These are phyloP conservation scores for Tagetes erecta DNA, from an alignment of 129 eudicot genomes.

Conservation along the genomic window DNA sequence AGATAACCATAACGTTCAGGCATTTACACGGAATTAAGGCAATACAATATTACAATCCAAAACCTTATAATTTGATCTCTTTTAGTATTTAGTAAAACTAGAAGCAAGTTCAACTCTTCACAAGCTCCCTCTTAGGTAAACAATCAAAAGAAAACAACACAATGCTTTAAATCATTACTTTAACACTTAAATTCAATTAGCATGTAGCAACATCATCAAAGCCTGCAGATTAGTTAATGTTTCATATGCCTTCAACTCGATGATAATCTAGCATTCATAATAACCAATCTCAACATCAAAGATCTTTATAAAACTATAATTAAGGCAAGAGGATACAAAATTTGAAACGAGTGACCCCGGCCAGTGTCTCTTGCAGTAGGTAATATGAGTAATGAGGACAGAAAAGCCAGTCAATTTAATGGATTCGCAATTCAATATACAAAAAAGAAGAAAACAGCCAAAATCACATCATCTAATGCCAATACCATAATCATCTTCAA, in stretches of 20 bases:
- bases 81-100: background rate
- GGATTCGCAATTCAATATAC: background rate
- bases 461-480: background rate
- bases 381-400: background rate
- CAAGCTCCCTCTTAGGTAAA: background rate
- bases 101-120: background rate
- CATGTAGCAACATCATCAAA: background rate
- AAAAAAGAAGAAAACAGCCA: constrained; percentile 18
- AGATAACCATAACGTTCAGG: too few relatives aligned
- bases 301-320: too few relatives aligned
- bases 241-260: background rate
- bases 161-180: background rate
- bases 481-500: constrained; percentile 11
- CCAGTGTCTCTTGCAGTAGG: background rate
- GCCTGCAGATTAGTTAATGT: background rate
- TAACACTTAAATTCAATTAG: constrained; percentile 1
- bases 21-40: too few relatives aligned
- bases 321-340: too few relatives aligned
- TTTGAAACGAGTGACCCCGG: too few relatives aligned
- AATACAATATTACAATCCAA: too few relatives aligned
- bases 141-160: background rate
- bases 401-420: background rate
- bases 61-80: too few relatives aligned
- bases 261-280: too few relatives aligned
- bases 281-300: too few relatives aligned